Evolutionary conservation across 2,329 filamentous ascomycete species (phyloP).

Genomic region (Trichoderma sp.): DNA sequence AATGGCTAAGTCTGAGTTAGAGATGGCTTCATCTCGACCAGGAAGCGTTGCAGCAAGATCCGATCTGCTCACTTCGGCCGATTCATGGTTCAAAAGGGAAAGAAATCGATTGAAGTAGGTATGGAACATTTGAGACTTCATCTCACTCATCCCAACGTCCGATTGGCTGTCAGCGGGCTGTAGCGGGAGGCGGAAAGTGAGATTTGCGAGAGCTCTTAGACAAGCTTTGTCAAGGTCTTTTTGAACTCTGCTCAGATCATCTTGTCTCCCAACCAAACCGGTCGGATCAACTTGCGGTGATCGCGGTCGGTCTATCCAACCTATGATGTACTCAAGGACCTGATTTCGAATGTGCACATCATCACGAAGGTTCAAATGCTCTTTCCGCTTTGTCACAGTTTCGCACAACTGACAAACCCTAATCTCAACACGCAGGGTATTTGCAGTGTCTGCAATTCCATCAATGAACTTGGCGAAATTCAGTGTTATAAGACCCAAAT

Average conservation of each 20-base stretch:
- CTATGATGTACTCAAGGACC: slow-evolving; percentile 66
- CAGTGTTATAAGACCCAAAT: slow-evolving; percentile 63
- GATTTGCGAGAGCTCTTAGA: slow-evolving; percentile 63
- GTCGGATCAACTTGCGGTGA: slow-evolving; percentile 50
- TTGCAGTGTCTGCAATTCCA: slow-evolving; percentile 56
- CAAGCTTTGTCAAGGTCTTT: slow-evolving; percentile 68
- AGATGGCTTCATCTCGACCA: slow-evolving; percentile 55
- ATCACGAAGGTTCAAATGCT: slow-evolving; percentile 67
- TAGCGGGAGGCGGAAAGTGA: slow-evolving; percentile 66
- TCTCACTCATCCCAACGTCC: slow-evolving; percentile 66
- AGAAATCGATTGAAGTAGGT: slow-evolving; percentile 71
- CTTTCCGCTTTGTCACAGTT: slow-evolving; percentile 64
- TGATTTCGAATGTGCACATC: slow-evolving; percentile 70
- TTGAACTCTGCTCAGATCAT: slow-evolving; percentile 61
- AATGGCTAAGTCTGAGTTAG: slow-evolving; percentile 64
- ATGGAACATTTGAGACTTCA: slow-evolving; percentile 71
- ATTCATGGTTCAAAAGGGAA: slow-evolving; percentile 63
- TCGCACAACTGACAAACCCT: slow-evolving; percentile 69
- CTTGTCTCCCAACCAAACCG: slow-evolving; percentile 49
- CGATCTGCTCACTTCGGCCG: slow-evolving; percentile 42
- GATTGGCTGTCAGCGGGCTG: slow-evolving; percentile 66
- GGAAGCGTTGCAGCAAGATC: slow-evolving; percentile 38
- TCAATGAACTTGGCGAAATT: slow-evolving; percentile 69
- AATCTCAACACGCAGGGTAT: slow-evolving; percentile 65
- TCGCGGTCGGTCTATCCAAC: slow-evolving; percentile 66